Conservation (phyloP, 768 basidiomycete genomes). For the Lyophyllum semitale region DNA sequence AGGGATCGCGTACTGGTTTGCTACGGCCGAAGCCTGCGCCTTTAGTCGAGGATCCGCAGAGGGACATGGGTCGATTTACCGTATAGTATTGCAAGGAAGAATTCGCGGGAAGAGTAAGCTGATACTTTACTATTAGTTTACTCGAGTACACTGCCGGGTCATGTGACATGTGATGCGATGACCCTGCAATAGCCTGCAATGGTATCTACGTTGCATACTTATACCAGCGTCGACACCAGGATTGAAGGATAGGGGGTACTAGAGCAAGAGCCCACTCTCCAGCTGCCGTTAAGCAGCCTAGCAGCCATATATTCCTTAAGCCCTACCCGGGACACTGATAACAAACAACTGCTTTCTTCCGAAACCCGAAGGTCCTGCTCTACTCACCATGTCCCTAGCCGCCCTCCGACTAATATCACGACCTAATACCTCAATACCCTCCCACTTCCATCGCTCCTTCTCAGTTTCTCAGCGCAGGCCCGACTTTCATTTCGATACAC, state of each 20-base stretch:
- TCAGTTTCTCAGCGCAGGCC: conserved; percentile 24
- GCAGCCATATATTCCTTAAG: too few relatives aligned
- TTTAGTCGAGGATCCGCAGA: conserved; percentile 56
- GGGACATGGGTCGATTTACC: conserved; percentile 41
- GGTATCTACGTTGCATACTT: too few relatives aligned
- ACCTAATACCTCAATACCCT: not conserved
- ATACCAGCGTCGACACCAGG: too few relatives aligned
- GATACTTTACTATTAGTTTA: too few relatives aligned
- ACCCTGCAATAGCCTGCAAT: too few relatives aligned
- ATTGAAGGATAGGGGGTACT: too few relatives aligned
- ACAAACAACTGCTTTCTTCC: too few relatives aligned
- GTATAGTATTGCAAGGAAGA: too few relatives aligned
- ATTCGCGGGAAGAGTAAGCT: not conserved
- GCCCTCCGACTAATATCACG: conserved; percentile 6
- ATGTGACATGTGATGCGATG: not conserved
- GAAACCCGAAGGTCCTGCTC: too few relatives aligned
- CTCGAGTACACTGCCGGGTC: not conserved
- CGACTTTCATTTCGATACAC: conserved; percentile 92
- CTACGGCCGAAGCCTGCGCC: conserved; percentile 57
- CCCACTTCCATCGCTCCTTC: conserved; percentile 25
- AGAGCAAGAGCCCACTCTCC: too few relatives aligned
- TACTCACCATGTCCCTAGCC: conserved; percentile 6
- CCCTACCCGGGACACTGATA: too few relatives aligned
- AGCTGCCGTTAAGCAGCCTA: too few relatives aligned
- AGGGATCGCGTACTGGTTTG: conserved; percentile 44